phyloP scores from a whole-genome alignment of 2,329 filamentous ascomycete species.

The Cytospora leucostoma region DNA sequence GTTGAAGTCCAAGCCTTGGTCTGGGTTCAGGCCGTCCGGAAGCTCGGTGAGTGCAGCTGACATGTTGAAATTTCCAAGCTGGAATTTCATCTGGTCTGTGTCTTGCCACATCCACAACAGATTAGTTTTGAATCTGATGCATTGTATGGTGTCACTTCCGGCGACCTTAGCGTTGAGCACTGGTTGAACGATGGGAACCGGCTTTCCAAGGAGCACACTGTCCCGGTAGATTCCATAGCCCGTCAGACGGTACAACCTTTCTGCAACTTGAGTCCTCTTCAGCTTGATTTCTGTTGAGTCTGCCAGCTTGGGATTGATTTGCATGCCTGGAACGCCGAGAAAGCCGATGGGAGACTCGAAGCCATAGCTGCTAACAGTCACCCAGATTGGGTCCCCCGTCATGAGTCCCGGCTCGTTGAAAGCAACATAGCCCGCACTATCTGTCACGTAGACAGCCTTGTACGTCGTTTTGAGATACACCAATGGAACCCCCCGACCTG shows the following conservation, averaged over 20 bases:
- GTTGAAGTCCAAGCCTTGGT: slow-evolving; percentile 16
- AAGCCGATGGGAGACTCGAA: slow-evolving; percentile 24
- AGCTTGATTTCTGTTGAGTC: slow-evolving; percentile 22
- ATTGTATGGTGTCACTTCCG: slow-evolving; percentile 26
- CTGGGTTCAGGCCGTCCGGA: slow-evolving; percentile 14
- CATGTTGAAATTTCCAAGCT: slow-evolving; percentile 26
- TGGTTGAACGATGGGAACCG: slow-evolving; percentile 10
- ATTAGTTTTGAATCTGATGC: slow-evolving; percentile 15
- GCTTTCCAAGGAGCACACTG: slow-evolving; percentile 22
- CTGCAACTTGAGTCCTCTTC: slow-evolving; percentile 23
- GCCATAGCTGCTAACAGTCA: slow-evolving; percentile 27
- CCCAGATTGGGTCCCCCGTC: slow-evolving; percentile 24
- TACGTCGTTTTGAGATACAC: slow-evolving; percentile 24
- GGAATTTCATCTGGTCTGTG: slow-evolving; percentile 24
- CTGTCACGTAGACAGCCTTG: slow-evolving; percentile 25
- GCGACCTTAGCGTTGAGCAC: slow-evolving; percentile 25
- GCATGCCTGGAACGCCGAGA: slow-evolving; percentile 16
- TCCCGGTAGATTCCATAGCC: slow-evolving; percentile 26
- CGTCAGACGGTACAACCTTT: slow-evolving; percentile 24
- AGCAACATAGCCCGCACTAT: slow-evolving; percentile 28
- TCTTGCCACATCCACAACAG: slow-evolving; percentile 29
- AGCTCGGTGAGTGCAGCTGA: slow-evolving; percentile 25
- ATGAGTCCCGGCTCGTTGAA: slow-evolving; percentile 26
- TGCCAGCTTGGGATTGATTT: slow-evolving; percentile 15
- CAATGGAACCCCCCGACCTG: slow-evolving; percentile 20